Conservation (phyloP, 2,329 filamentous ascomycete species). For the Elsinoe ampelina region DNA sequence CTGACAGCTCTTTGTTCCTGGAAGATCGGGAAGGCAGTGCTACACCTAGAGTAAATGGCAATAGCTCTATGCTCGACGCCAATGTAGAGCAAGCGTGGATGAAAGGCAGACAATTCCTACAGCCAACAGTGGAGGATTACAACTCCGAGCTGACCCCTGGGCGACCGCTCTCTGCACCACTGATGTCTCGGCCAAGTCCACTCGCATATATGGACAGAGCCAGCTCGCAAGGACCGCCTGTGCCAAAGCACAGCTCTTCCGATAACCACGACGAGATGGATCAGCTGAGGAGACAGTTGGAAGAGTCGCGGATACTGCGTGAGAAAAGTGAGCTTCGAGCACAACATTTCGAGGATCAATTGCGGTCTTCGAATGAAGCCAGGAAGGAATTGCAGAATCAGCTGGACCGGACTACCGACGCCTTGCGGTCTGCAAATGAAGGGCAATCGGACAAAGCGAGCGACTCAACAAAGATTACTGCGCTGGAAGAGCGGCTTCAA, state of each 20-base stretch:
- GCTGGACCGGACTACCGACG: slow-evolving; percentile 17
- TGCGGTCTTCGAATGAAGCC: background rate
- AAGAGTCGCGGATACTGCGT: slow-evolving; percentile 2
- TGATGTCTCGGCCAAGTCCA: background rate
- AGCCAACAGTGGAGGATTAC: slow-evolving; percentile 28
- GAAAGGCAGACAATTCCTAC: slow-evolving; percentile 19
- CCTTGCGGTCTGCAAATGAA: slow-evolving; percentile 14
- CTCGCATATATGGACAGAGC: background rate
- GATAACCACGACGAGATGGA: background rate
- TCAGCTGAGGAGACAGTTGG: background rate
- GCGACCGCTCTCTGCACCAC: slow-evolving; percentile 14
- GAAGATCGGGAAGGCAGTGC: slow-evolving; percentile 17
- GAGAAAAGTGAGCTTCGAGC: slow-evolving; percentile 4
- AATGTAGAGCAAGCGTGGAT: background rate
- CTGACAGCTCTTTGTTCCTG: background rate
- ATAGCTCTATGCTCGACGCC: slow-evolving; percentile 15
- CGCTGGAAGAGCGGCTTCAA: background rate
- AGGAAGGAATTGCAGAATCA: slow-evolving; percentile 18
- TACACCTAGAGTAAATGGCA: slow-evolving; percentile 21
- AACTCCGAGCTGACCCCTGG: slow-evolving; percentile 25
- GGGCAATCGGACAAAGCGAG: background rate
- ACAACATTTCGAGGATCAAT: slow-evolving; percentile 13
- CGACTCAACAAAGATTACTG: background rate
- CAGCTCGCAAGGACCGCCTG: background rate
- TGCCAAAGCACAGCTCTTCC: background rate